phyloP scores from a whole-genome alignment of 768 basidiomycete genomes.

The Lactifluus pinguis region DNA sequence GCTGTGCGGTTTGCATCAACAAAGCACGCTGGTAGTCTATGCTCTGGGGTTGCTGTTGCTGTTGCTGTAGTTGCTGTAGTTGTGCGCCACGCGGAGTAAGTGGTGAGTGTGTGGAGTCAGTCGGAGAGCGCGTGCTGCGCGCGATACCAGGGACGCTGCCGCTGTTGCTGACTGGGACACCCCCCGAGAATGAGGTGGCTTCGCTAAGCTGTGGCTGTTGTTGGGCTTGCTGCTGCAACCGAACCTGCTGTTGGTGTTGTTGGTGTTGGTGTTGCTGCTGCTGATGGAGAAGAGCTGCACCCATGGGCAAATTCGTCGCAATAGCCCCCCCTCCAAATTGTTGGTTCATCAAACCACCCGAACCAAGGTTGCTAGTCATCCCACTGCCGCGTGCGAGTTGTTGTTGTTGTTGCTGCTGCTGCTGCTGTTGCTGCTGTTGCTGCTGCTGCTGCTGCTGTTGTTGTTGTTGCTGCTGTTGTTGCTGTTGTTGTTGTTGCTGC shows the following conservation, averaged over 20 bases:
- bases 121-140: slow-evolving; percentile 66
- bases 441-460: slow-evolving; percentile 27
- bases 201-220: slow-evolving; percentile 22
- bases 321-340: slow-evolving; percentile 12
- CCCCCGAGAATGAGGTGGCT: slow-evolving; percentile 39
- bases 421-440: slow-evolving; percentile 33
- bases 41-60: slow-evolving; percentile 21
- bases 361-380: slow-evolving; percentile 2
- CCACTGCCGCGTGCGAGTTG: slow-evolving; percentile 4
- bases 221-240: slow-evolving; percentile 25
- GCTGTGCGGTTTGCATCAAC: slow-evolving; percentile 5
- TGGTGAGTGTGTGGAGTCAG: slow-evolving; percentile 45
- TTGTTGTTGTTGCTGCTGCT: slow-evolving; percentile 29
- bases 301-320: not conserved
- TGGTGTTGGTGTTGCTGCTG: slow-evolving; percentile 23
- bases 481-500: slow-evolving; percentile 28
- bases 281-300: slow-evolving; percentile 4
- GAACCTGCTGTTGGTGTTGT: slow-evolving; percentile 39
- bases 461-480: slow-evolving; percentile 21
- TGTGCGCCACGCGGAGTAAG: slow-evolving; percentile 29
- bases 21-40: slow-evolving; percentile 17
- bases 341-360: slow-evolving; percentile 7
- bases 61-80: slow-evolving; percentile 24
- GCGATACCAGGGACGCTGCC: slow-evolving; percentile 57
- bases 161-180: slow-evolving; percentile 24